Base-by-base conservation (phyloP, 768 basidiomycete species). In the Russula dissimulans region DNA sequence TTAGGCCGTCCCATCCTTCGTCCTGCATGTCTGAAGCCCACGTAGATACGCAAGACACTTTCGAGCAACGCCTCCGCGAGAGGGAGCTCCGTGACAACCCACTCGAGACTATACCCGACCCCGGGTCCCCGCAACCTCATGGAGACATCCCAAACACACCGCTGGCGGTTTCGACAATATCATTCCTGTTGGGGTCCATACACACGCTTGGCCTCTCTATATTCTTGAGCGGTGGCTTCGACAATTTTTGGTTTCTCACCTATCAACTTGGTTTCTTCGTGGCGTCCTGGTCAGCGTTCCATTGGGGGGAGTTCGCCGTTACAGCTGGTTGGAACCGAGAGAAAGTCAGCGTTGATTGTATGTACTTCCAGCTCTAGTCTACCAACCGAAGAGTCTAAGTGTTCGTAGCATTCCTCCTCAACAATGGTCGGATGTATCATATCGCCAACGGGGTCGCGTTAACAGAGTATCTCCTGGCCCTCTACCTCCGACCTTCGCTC, bases 291-390 rank as follows among this genome's bases (percentile, higher is more conserved):
- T 79, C 90, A 0, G 75, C 79, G 39, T 99, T 99, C 71, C 97
- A 99, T 68, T 88, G 92, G 84, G 84, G 81, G 12, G 97, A 99
- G 71, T 98, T 94, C 68, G 89, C 87, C 41, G 92, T 95, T 4
- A 97, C 97, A 7, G 95, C 95, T 0, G 91, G 91, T 26, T 98
- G 91, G 88, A 98, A 98, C 72, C 75, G 86, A 43, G 87, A 89
- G 54, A 97, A 95, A 74, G 89, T 93, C 69, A 91, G 85, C 60
- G 83, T 97, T 8, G 91, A 94, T 69, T 97, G 97, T 95, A 70
- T 77, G 92, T 79, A 42, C 14, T 38, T 39, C 22, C 12, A 9
- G 29, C 38, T 43, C 14, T 47, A 36, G 50, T 38, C 53, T 22
- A 3, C n/a, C 14, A 36, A 26, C 36, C 17, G 10, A 29, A 15